Evolutionary conservation across 768 basidiomycete genomes (phyloP).

Genomic region (Xerocomellus dryophilus): DNA sequence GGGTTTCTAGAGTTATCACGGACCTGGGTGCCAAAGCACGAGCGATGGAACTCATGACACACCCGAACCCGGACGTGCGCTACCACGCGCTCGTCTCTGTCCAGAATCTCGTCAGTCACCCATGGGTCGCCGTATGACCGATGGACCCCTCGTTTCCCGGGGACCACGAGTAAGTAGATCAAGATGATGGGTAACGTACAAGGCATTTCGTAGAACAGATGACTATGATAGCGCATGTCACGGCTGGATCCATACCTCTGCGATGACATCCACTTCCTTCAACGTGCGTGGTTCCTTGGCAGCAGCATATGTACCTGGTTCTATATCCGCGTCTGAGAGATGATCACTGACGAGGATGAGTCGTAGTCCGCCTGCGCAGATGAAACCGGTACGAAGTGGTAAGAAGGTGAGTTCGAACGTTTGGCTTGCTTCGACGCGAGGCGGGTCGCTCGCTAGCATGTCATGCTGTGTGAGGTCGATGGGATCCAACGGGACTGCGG

Average conservation of each 20-base stretch:
- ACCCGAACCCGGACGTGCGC: constrained; percentile 82
- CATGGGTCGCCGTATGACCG: constrained; percentile 56
- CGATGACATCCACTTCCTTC: constrained; percentile 70
- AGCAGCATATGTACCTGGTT: constrained; percentile 21
- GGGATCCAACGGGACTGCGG: constrained; percentile 44
- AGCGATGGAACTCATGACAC: constrained; percentile 91
- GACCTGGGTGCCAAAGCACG: constrained; percentile 84
- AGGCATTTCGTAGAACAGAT: constrained; percentile 10
- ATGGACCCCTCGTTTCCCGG: neutral
- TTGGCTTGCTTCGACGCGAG: constrained; percentile 41
- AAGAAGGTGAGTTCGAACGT: constrained; percentile 66
- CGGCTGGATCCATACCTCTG: constrained; percentile 63
- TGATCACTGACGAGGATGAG: constrained; percentile 61
- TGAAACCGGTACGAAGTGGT: constrained; percentile 57
- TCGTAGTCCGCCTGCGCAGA: constrained; percentile 66
- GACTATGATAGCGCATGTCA: constrained; percentile 18
- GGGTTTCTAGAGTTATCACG: constrained; percentile 58
- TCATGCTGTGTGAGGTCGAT: constrained; percentile 34
- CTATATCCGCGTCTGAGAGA: constrained; percentile 37
- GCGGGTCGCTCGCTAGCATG: constrained; percentile 5
- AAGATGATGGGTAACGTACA: constrained; percentile 1
- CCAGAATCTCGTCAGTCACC: constrained; percentile 88
- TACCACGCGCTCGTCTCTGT: constrained; percentile 91
- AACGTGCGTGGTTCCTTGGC: constrained; percentile 44
- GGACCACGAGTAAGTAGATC: neutral